Percentiles rank a stretch among this genome's conserved stretches.
These are phyloP conservation scores for Rhynchospora tenuis DNA, from an alignment of 176 grass and related monocot species.

Conservation along the genomic window DNA sequence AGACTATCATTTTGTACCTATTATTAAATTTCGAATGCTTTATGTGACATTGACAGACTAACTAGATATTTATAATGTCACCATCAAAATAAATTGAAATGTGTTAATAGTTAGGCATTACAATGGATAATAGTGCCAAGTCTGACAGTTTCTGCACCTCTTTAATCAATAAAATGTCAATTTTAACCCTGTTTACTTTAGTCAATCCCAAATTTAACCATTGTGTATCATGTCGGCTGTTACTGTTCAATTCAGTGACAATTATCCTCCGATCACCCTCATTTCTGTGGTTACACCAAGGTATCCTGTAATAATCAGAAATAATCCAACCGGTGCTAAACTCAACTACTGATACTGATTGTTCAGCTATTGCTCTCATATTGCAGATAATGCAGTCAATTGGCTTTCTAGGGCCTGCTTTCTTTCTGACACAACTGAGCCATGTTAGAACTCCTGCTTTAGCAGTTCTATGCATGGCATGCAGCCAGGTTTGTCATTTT, in stretches of 20 bases:
- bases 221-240: not conserved
- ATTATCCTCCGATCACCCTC: not conserved
- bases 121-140: not conserved
- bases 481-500: slow-evolving; percentile 70
- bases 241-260: not conserved
- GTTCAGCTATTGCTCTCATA: not conserved
- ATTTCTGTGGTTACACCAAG: not conserved
- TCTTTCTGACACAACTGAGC: slow-evolving; percentile 74
- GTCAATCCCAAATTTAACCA: not conserved
- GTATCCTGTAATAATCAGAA: not conserved
- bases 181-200: not conserved
- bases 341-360: not conserved
- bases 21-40: not conserved
- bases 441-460: slow-evolving; percentile 59
- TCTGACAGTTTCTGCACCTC: not conserved
- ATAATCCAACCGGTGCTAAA: not conserved
- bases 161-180: not conserved
- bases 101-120: not conserved
- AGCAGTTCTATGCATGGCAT: slow-evolving; percentile 90
- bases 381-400: slow-evolving; percentile 97
- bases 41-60: not conserved
- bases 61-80: not conserved
- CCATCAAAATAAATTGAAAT: not conserved
- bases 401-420: slow-evolving; percentile 87
- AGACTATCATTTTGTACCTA: not conserved